Conservation (phyloP, 2,329 filamentous ascomycete genomes). For the Blastomyces gilchristii region DNA sequence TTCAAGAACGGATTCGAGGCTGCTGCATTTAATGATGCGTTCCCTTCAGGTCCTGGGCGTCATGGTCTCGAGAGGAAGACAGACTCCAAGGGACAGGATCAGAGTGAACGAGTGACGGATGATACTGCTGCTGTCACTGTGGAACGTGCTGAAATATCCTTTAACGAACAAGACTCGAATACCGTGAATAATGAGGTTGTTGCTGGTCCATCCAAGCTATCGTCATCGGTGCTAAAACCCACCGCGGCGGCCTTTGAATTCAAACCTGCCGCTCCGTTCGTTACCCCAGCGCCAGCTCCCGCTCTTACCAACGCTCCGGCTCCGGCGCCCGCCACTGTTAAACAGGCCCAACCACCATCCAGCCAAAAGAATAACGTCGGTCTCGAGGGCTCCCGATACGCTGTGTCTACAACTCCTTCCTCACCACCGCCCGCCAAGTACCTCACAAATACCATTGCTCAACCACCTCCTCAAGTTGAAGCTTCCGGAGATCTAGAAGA, state of each 20-base stretch:
- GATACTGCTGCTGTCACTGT: neutral
- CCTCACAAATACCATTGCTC: constrained; percentile 9
- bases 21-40: constrained; percentile 43
- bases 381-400: constrained; percentile 30
- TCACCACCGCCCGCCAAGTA: constrained; percentile 13
- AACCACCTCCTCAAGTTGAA: constrained; percentile 11
- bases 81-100: neutral
- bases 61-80: constrained; percentile 7
- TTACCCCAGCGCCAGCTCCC: constrained; percentile 13
- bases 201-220: neutral
- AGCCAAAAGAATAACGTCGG: constrained; percentile 17
- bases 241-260: constrained; percentile 56
- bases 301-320: too few relatives aligned
- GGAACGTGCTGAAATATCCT: neutral
- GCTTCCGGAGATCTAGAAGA: neutral
- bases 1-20: constrained; percentile 41
- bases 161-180: neutral
- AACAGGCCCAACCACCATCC: constrained; percentile 11
- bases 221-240: constrained; percentile 10
- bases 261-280: constrained; percentile 23
- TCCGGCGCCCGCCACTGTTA: constrained; percentile 4
- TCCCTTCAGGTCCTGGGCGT: constrained; percentile 30
- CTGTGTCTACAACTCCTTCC: constrained; percentile 21
- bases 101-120: neutral
- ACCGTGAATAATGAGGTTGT: neutral